A percentile compares a stretch with the other conserved stretches of the same genome.
These are phyloP conservation scores for Coprinopsis cinerea DNA, from an alignment of 768 basidiomycete genomes.

Conservation along the genomic window DNA sequence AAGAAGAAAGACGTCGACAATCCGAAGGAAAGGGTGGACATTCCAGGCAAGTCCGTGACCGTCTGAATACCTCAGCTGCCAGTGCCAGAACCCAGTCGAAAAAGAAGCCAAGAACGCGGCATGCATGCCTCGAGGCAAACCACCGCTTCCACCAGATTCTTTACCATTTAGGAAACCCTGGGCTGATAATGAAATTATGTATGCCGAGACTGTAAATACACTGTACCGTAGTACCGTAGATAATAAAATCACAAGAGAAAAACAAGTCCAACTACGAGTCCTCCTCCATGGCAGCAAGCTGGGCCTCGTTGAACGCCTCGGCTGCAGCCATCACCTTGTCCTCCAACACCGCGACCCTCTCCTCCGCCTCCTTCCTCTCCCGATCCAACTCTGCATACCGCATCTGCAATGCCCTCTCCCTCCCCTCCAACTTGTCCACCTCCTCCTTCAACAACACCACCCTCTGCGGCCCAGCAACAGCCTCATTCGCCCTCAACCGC, in stretches of 20 bases:
- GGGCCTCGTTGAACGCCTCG: constrained; percentile 74
- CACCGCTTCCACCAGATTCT: no score
- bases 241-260: not conserved
- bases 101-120: constrained; percentile 3
- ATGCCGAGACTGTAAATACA: no score
- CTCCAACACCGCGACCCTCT: constrained; percentile 60
- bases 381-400: constrained; percentile 78
- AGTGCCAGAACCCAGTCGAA: no score
- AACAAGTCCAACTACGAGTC: constrained; percentile 6
- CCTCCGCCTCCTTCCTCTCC: constrained; percentile 57
- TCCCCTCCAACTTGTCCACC: constrained; percentile 70
- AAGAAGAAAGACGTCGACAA: no score
- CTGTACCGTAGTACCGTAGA: no score
- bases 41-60: no score
- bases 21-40: not conserved
- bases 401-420: constrained; percentile 76
- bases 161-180: not conserved
- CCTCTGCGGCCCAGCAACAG: constrained; percentile 69
- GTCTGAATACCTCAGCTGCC: no score
- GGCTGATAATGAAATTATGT: no score
- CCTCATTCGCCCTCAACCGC: constrained; percentile 66
- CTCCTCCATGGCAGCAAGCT: constrained; percentile 58
- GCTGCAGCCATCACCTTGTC: constrained; percentile 85
- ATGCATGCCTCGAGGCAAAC: constrained; percentile 5
- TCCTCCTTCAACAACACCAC: constrained; percentile 80